Conservation (phyloP, 1,284 basidiomycete genomes). For the Leccinum solheimii region DNA sequence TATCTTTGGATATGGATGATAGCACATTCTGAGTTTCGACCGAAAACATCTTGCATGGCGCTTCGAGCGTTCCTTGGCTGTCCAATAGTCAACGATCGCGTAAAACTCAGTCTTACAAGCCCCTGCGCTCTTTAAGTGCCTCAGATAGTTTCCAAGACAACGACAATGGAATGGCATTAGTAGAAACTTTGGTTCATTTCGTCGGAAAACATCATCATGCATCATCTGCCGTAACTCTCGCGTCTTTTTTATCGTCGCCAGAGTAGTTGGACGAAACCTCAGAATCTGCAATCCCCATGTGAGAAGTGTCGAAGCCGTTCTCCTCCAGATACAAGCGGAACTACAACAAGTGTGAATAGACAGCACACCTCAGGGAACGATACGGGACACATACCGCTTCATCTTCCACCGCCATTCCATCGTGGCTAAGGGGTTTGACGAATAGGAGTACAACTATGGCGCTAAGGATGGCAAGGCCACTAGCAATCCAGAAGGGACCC, state of each 20-base stretch:
- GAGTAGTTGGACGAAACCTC: slow-evolving; percentile 22
- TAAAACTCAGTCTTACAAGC: not conserved
- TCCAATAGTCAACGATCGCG: not conserved
- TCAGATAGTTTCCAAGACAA: not conserved
- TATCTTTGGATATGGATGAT: too few relatives aligned
- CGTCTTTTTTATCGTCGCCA: slow-evolving; percentile 22
- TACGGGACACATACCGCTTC: slow-evolving; percentile 25
- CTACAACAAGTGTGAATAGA: slow-evolving; percentile 31
- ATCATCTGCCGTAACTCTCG: slow-evolving; percentile 6
- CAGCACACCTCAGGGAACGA: not conserved
- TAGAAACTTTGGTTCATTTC: not conserved
- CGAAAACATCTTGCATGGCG: not conserved
- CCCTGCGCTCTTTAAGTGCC: not conserved
- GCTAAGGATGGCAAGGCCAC: slow-evolving; percentile 78
- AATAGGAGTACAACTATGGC: slow-evolving; percentile 75
- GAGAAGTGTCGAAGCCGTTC: slow-evolving; percentile 74
- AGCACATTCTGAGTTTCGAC: too few relatives aligned
- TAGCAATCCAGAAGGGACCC: slow-evolving; percentile 81
- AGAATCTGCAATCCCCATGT: slow-evolving; percentile 54
- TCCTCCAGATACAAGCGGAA: slow-evolving; percentile 80
- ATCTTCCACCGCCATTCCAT: slow-evolving; percentile 83
- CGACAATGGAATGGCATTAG: not conserved
- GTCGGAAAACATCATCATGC: slow-evolving; percentile 3
- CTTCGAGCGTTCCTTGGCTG: not conserved
- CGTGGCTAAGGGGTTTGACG: slow-evolving; percentile 72